A percentile compares a stretch with the other conserved stretches of the same genome.
phyloP scores from a whole-genome alignment of 2,329 filamentous ascomycete species.

The Botrytis aclada region DNA sequence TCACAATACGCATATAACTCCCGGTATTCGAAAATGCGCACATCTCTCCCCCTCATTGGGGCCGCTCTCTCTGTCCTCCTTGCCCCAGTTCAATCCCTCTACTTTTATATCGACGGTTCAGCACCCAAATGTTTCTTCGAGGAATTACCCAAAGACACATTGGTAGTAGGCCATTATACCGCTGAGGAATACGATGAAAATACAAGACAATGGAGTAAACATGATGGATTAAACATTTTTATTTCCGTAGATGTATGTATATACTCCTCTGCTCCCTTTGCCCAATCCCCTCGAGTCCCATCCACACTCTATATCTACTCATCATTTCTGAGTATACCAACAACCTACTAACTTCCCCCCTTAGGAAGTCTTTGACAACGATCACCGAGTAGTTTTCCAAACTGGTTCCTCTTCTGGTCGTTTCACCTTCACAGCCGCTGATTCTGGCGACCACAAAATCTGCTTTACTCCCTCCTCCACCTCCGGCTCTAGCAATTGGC shows the following conservation, averaged over 20 bases:
- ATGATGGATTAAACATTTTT: conserved; percentile 75
- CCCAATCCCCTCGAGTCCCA: conserved; percentile 16
- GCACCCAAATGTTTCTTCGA: conserved; percentile 96
- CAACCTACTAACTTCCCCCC: not conserved
- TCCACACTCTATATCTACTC: conserved; percentile 15
- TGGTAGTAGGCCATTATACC: conserved; percentile 90
- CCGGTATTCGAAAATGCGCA: conserved; percentile 47
- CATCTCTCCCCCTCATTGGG: conserved; percentile 58
- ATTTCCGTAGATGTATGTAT: conserved; percentile 78
- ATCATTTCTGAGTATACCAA: not conserved
- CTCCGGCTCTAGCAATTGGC: conserved; percentile 67
- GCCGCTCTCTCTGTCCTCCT: conserved; percentile 55
- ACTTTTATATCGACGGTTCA: conserved; percentile 91
- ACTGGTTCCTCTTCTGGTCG: conserved; percentile 71
- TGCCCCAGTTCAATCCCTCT: conserved; percentile 72
- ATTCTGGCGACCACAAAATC: conserved; percentile 91
- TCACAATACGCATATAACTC: not conserved
- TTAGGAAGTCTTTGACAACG: conserved; percentile 90
- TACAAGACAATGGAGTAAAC: conserved; percentile 64
- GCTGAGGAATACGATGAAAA: conserved; percentile 80
- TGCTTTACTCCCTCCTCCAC: conserved; percentile 86
- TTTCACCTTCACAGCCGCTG: conserved; percentile 94
- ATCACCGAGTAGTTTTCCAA: conserved; percentile 93
- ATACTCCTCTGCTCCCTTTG: conserved; percentile 2
- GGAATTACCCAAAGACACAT: conserved; percentile 93